Evolutionary conservation across 2,329 filamentous ascomycete species (phyloP).

Genomic region (Hypoxylon sp.): DNA sequence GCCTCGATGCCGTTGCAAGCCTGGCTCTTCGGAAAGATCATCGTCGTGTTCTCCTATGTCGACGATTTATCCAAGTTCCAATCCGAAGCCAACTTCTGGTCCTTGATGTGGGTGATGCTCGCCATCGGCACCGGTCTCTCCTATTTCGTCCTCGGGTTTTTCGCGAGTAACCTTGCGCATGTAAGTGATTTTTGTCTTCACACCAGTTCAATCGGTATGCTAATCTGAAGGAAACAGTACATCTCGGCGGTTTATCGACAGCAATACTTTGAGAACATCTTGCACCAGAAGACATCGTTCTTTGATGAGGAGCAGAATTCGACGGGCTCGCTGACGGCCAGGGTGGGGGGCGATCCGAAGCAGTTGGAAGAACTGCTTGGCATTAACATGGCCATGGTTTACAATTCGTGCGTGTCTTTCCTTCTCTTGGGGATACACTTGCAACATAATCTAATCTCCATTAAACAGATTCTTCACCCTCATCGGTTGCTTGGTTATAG

Average conservation of each 20-base stretch:
- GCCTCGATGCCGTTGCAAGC: conserved; percentile 61
- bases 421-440: not conserved
- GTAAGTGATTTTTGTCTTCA: conserved; percentile 30
- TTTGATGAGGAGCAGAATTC: conserved; percentile 69
- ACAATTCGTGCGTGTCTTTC: conserved; percentile 55
- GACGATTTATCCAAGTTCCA: conserved; percentile 45
- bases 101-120: conserved; percentile 70
- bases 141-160: conserved; percentile 60
- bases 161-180: conserved; percentile 57
- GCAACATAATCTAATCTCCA: not conserved
- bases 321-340: conserved; percentile 66
- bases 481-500: conserved; percentile 69
- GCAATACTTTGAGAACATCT: conserved; percentile 68
- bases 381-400: conserved; percentile 69
- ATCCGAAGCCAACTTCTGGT: conserved; percentile 65
- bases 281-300: conserved; percentile 66
- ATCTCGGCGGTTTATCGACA: conserved; percentile 64
- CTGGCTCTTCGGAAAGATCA: conserved; percentile 63
- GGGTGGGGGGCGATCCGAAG: conserved; percentile 64
- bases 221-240: conserved; percentile 41
- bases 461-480: conserved; percentile 64
- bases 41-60: conserved; percentile 58
- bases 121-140: conserved; percentile 61
- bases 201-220: not conserved
- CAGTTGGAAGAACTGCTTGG: conserved; percentile 70